Conservation (phyloP, 305 asterid genomes). For the Nicotiana rustica region DNA sequence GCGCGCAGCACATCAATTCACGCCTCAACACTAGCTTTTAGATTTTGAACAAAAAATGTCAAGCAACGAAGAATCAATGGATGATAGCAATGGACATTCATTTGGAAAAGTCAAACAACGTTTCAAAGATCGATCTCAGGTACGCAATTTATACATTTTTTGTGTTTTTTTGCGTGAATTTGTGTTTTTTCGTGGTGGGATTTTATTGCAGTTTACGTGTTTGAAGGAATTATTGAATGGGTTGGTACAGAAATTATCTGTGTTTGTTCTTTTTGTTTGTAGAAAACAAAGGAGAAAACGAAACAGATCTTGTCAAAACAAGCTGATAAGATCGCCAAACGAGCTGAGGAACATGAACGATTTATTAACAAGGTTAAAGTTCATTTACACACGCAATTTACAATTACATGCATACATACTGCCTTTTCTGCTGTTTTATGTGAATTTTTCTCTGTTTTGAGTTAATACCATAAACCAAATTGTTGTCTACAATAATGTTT, state of each 20-base stretch:
- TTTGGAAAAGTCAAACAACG: conserved; percentile 35
- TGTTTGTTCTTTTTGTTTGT: conserved; percentile 43
- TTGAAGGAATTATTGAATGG: neutral
- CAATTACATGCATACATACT: neutral
- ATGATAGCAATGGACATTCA: conserved; percentile 26
- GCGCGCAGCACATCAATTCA: neutral
- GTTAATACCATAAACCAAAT: neutral
- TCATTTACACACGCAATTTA: neutral
- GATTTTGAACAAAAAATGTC: conserved; percentile 30
- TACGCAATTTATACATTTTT: neutral
- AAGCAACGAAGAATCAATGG: conserved; percentile 33
- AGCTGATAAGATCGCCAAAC: conserved; percentile 86
- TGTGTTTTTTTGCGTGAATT: neutral
- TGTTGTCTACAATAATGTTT: neutral
- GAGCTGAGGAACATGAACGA: conserved; percentile 94
- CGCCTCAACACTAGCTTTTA: neutral
- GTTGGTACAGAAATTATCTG: neutral
- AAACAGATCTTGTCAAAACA: conserved; percentile 84
- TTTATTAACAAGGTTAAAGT: conserved; percentile 80
- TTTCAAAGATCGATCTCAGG: conserved; percentile 40
- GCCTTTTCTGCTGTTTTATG: no score
- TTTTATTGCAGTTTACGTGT: conserved; percentile 35
- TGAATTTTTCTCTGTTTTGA: no score
- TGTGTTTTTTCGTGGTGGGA: conserved; percentile 7
- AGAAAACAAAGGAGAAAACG: conserved; percentile 81